Conservation (phyloP, 2,329 filamentous ascomycete genomes). For the Xylariaceae sp. region DNA sequence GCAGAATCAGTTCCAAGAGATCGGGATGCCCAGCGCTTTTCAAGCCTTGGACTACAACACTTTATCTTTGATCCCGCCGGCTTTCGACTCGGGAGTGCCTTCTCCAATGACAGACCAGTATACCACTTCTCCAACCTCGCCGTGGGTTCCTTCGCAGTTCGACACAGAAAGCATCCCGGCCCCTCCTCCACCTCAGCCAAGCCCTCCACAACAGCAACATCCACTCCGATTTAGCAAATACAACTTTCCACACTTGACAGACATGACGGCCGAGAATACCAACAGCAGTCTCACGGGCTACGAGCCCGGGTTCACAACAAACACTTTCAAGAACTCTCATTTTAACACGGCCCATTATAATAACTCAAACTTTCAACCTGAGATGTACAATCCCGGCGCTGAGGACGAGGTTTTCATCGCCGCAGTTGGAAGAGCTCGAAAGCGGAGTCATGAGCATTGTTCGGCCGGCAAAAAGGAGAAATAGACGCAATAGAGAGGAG, state of each 20-base stretch:
- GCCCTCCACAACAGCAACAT: slow-evolving; percentile 30
- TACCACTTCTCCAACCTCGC: slow-evolving; percentile 33
- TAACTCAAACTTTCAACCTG: slow-evolving; percentile 58
- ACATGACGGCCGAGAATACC: slow-evolving; percentile 36
- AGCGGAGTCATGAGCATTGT: slow-evolving; percentile 31
- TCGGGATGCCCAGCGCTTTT: no score
- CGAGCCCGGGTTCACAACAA: slow-evolving; percentile 51
- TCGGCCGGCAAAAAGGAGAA: slow-evolving; percentile 30
- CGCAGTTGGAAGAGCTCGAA: slow-evolving; percentile 23
- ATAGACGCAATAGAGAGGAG: slow-evolving; percentile 28
- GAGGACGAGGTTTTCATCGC: slow-evolving; percentile 32
- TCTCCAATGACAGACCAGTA: slow-evolving; percentile 33
- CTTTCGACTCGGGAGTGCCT: slow-evolving; percentile 20
- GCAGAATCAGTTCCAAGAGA: no score
- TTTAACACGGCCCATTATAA: slow-evolving; percentile 65
- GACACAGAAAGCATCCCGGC: slow-evolving; percentile 25
- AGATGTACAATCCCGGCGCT: slow-evolving; percentile 44
- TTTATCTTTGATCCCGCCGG: slow-evolving; percentile 44
- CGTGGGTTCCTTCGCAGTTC: slow-evolving; percentile 37
- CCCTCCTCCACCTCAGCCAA: slow-evolving; percentile 31
- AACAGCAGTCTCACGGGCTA: slow-evolving; percentile 18
- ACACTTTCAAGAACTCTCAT: slow-evolving; percentile 62
- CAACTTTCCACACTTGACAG: slow-evolving; percentile 39
- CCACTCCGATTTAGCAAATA: slow-evolving; percentile 53
- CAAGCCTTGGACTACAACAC: slow-evolving; percentile 41